Evolutionary conservation across 352 stramenopile genomes (phyloP).

Genomic region (Phytopythium aichiense): DNA sequence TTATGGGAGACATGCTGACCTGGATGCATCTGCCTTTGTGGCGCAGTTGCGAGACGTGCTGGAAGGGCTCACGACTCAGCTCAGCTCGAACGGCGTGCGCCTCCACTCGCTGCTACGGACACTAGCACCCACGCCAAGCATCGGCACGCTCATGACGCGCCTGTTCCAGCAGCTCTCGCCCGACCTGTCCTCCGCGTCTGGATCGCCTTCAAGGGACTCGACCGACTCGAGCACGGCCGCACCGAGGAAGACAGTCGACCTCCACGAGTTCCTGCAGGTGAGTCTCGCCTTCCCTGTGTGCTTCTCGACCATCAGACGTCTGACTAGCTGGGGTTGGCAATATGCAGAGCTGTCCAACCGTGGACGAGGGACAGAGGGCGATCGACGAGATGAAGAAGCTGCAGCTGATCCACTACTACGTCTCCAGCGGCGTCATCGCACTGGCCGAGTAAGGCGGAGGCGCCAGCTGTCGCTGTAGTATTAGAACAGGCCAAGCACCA

Average conservation of each 20-base stretch:
- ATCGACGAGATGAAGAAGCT: slow-evolving; percentile 80
- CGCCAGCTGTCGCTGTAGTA: neutral
- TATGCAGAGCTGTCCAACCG: slow-evolving; percentile 66
- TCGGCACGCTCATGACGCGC: slow-evolving; percentile 71
- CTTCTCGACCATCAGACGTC: neutral
- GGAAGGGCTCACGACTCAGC: slow-evolving; percentile 50
- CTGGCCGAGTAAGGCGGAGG: slow-evolving; percentile 39
- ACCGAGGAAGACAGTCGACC: slow-evolving; percentile 52
- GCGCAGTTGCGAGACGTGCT: slow-evolving; percentile 42
- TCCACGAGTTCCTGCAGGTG: slow-evolving; percentile 65
- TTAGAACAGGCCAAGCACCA: neutral
- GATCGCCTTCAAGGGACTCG: slow-evolving; percentile 4
- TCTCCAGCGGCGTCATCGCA: slow-evolving; percentile 69
- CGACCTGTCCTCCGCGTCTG: slow-evolving; percentile 15
- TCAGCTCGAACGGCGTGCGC: slow-evolving; percentile 45
- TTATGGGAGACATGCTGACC: neutral
- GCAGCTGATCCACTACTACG: slow-evolving; percentile 79
- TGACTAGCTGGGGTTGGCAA: neutral
- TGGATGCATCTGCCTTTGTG: slow-evolving; percentile 6
- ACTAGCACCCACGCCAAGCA: slow-evolving; percentile 47
- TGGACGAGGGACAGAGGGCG: slow-evolving; percentile 60
- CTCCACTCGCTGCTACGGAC: slow-evolving; percentile 65
- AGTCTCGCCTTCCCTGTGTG: slow-evolving; percentile 6
- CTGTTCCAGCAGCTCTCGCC: slow-evolving; percentile 65
- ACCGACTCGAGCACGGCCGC: slow-evolving; percentile 15